Evolutionary conservation across 371 early-diverging fungal species (phyloP).

Genomic region (Rhizopus sp.): DNA sequence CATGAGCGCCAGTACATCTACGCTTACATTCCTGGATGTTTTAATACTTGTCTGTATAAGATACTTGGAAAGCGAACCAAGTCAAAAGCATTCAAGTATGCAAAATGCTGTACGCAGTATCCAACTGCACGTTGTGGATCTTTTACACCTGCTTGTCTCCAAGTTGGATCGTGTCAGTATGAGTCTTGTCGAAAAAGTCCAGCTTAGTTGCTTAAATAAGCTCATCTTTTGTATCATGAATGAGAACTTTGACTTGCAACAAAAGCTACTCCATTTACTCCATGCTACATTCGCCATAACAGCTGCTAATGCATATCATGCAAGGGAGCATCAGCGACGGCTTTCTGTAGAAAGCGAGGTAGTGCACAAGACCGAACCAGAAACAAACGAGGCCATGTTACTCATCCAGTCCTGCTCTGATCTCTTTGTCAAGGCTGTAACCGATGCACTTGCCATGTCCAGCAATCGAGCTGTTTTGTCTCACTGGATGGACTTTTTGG

Average conservation of each 20-base stretch:
- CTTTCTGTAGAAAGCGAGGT: slow-evolving; percentile 10
- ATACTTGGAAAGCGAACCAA: slow-evolving; percentile 44
- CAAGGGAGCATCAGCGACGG: slow-evolving; percentile 6
- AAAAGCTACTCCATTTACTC: slow-evolving; percentile 69
- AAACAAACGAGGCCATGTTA: slow-evolving; percentile 27
- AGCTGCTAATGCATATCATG: slow-evolving; percentile 26
- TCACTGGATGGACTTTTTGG: slow-evolving; percentile 78
- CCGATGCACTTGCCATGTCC: slow-evolving; percentile 58
- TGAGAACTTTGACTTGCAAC: slow-evolving; percentile 67
- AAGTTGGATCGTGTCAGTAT: slow-evolving; percentile 58
- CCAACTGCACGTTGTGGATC: slow-evolving; percentile 65
- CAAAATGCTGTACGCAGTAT: slow-evolving; percentile 44
- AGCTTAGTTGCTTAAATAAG: slow-evolving; percentile 59
- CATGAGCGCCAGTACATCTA: not conserved
- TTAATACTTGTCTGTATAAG: slow-evolving; percentile 22
- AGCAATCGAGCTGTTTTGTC: slow-evolving; percentile 70
- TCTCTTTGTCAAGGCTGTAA: slow-evolving; percentile 62
- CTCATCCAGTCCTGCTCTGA: slow-evolving; percentile 44
- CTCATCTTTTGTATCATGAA: slow-evolving; percentile 62
- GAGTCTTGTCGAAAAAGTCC: slow-evolving; percentile 54
- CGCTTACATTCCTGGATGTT: slow-evolving; percentile 18
- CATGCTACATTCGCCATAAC: slow-evolving; percentile 60
- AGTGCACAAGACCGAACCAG: not conserved
- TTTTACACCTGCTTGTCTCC: slow-evolving; percentile 62
- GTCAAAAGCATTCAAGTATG: slow-evolving; percentile 17